Evolutionary conservation across 2,329 filamentous ascomycete species (phyloP).

Genomic region (Colletotrichum sp.): DNA sequence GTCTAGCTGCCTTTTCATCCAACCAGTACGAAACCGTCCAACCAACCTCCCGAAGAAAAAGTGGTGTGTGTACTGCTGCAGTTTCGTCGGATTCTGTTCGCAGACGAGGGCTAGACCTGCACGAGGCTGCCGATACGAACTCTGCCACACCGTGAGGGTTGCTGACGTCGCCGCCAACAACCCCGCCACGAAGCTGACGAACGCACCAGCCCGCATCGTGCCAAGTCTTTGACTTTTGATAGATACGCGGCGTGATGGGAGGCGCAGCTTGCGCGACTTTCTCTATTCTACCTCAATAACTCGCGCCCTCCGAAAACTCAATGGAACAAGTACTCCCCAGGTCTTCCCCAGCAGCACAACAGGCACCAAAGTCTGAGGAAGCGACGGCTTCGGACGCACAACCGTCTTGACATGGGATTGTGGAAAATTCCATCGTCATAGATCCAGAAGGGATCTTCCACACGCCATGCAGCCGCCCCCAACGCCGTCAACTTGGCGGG

Average conservation of each 20-base stretch:
- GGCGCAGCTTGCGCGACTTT: not conserved
- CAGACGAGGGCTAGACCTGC: not conserved
- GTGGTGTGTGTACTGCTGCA: not conserved
- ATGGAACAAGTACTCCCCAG: not conserved
- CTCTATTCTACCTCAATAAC: not conserved
- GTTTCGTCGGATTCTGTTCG: not conserved
- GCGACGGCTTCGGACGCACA: not conserved
- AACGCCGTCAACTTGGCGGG: constrained; percentile 5
- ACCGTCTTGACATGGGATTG: not conserved
- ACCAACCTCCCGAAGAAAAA: not conserved
- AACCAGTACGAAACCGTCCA: not conserved
- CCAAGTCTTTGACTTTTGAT: not conserved
- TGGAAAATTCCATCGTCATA: not conserved
- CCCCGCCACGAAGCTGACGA: constrained; percentile 6
- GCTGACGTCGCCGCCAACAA: not conserved
- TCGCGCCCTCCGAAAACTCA: not conserved
- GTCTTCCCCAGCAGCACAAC: not conserved
- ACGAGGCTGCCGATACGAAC: constrained; percentile 2
- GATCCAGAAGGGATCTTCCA: not conserved
- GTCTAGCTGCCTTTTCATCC: not conserved
- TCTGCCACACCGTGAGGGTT: not conserved
- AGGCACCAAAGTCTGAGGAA: not conserved
- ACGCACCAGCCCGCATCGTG: not conserved
- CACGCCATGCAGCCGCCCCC: not conserved
- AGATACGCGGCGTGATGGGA: not conserved